phyloP scores from a whole-genome alignment of 1,139 yeast genomes.

The Nadsonia commutata region DNA sequence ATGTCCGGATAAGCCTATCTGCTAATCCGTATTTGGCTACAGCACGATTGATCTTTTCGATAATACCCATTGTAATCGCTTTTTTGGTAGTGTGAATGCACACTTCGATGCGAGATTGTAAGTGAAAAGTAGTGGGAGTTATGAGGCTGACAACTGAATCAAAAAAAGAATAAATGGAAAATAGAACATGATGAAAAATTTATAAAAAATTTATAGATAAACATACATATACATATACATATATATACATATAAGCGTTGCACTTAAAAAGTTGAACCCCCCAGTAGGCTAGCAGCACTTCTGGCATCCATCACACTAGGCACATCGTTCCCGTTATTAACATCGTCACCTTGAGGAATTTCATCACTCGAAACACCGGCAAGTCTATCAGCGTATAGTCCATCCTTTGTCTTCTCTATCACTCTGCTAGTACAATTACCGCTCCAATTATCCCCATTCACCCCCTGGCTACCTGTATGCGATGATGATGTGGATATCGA shows the following conservation, averaged over 20 bases:
- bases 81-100: no score
- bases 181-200: no score
- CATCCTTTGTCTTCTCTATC: slow-evolving; percentile 23
- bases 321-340: slow-evolving; percentile 18
- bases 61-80: slow-evolving; percentile 23
- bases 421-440: slow-evolving; percentile 30
- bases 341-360: slow-evolving; percentile 14
- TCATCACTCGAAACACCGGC: neutral
- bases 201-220: no score
- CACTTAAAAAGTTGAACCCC: slow-evolving; percentile 57
- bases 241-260: no score
- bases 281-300: slow-evolving; percentile 67
- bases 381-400: slow-evolving; percentile 13
- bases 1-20: slow-evolving; percentile 15
- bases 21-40: slow-evolving; percentile 19
- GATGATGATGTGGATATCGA: slow-evolving; percentile 8
- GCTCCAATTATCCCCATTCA: slow-evolving; percentile 47
- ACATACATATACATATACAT: no score
- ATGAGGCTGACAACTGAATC: no score
- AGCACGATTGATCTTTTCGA: slow-evolving; percentile 21
- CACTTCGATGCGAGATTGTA: no score
- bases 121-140: no score
- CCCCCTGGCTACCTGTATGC: slow-evolving; percentile 31
- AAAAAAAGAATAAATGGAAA: no score
- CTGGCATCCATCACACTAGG: slow-evolving; percentile 49